Evolutionary conservation across 2,329 filamentous ascomycete species (phyloP), one percentile per base, ranked within the genome.

Genomic region (Orbilia ellipsospora): DNA sequence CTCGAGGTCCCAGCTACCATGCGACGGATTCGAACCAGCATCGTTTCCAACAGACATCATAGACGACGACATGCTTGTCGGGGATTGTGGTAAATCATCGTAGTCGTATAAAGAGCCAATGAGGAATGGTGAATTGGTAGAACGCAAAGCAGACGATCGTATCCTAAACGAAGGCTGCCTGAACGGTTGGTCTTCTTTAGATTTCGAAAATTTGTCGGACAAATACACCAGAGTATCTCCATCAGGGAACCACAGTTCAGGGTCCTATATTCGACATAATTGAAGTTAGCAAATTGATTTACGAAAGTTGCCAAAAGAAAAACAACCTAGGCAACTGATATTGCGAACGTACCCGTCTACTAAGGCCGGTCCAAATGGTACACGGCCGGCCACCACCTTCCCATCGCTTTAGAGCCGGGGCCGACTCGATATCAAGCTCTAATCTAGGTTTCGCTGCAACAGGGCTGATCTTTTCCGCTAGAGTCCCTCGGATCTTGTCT

Each of bases 181-280:
- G 73, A 76, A 76, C 4, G 62, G 73, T 20, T 70, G 73, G 36
- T 76, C 73, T 31, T 76, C 73, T 40, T 66, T 85, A 83, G 52
- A 83, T 82, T 76, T 83, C 84, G 78, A 70, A 52, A 77, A 78
- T 45, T 77, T 78, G 23, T 84, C 83, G 0, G 85, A 84, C 4
- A 89, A 84, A 79, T 85, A 89, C 1, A 89, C 83, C 8, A 89
- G 81, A 13, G 88, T 87, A 73, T 89, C 88, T 20, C 88, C 88
- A 68, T 87, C 87, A 0, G 85, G 85, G 78, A 89, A 86, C 87
- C 87, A 89, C 1, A 89, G 81, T 77, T 89, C 87, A 0, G 87
- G 86, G 57, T 89, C 87, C 79, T 88, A 65, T 31, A 26, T 61
- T 57, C 70, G 23, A 55, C 23, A 40, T 10, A 36, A 26, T 63